phyloP scores from a whole-genome alignment of 345 rosid genomes.

The Bretschneidera sinensis region DNA sequence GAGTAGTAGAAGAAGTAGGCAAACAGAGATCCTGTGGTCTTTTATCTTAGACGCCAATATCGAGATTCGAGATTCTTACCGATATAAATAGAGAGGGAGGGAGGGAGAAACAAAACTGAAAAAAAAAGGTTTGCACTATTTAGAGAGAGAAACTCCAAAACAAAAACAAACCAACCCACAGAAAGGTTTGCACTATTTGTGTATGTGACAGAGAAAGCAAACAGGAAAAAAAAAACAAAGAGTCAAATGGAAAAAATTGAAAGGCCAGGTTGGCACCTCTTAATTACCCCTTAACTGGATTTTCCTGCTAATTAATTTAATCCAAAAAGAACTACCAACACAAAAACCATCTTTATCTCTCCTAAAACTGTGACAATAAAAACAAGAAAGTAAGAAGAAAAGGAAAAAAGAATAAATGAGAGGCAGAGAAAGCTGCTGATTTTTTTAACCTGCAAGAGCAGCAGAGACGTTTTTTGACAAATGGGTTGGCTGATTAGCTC shows the following conservation, averaged over 20 bases:
- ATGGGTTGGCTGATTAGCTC: too few species aligned
- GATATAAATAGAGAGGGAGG: constrained; percentile 9
- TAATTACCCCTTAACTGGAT: too few species aligned
- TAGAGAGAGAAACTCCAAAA: constrained; percentile 13
- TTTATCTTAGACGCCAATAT: constrained; percentile 34
- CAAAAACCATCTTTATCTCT: too few species aligned
- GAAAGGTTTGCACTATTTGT: background rate
- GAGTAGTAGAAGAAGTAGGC: background rate
- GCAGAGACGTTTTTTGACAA: too few species aligned
- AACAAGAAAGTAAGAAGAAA: too few species aligned
- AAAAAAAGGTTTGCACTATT: constrained; percentile 12
- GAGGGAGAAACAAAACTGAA: constrained; percentile 9
- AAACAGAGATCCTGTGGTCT: constrained; percentile 14
- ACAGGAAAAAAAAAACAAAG: background rate
- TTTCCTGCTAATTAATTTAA: too few species aligned
- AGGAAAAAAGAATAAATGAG: too few species aligned
- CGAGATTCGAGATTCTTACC: constrained; percentile 46
- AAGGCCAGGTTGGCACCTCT: constrained; percentile 23
- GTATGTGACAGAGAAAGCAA: constrained; percentile 9
- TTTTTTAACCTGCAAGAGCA: too few species aligned
- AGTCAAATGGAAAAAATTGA: background rate
- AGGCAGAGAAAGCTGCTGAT: too few species aligned
- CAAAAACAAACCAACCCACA: constrained; percentile 13
- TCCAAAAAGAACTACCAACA: too few species aligned
- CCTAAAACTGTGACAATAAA: too few species aligned